These are phyloP conservation scores for Paragyromitra xinjiangensis DNA, from an alignment of 495 filamentous ascomycete genomes.

Conservation along the genomic window DNA sequence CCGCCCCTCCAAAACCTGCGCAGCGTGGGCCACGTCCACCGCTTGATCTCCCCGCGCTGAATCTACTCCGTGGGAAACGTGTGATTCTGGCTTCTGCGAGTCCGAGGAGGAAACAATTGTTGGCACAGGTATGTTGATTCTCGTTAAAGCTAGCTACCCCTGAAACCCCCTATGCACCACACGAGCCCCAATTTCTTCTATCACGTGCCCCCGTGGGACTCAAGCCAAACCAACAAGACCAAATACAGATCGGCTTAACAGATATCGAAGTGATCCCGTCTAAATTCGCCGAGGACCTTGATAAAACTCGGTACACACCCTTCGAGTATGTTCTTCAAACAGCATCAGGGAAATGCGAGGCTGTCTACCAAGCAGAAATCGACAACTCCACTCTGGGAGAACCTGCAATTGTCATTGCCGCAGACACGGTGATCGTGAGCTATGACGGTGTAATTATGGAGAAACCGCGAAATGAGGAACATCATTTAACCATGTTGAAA, in stretches of 20 bases:
- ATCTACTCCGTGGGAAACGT: constrained; percentile 73
- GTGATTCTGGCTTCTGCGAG: constrained; percentile 89
- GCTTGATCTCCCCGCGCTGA: constrained; percentile 79
- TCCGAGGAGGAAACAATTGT: constrained; percentile 81
- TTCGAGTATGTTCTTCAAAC: constrained; percentile 92
- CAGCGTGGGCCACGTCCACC: constrained; percentile 62
- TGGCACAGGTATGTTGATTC: constrained; percentile 65
- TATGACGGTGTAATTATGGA: constrained; percentile 79
- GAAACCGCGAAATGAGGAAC: constrained; percentile 82
- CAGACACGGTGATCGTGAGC: constrained; percentile 89
- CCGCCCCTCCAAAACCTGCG: constrained; percentile 10
- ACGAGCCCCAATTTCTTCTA: constrained; percentile 10
- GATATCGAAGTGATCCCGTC: constrained; percentile 85
- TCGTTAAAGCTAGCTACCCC: constrained; percentile 4
- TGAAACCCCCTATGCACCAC: background rate
- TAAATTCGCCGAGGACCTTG: constrained; percentile 78
- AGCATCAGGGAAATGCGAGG: constrained; percentile 78
- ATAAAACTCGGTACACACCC: constrained; percentile 75
- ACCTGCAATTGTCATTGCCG: constrained; percentile 85
- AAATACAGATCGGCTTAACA: constrained; percentile 54
- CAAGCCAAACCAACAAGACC: constrained; percentile 25
- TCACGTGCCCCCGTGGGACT: background rate
- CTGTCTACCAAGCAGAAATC: constrained; percentile 76
- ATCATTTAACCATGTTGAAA: constrained; percentile 83
- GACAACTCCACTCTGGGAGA: constrained; percentile 68